A percentile compares a stretch with the other conserved stretches of the same genome.
Conservation (phyloP, 345 rosid species). For the Murraya paniculata region DNA sequence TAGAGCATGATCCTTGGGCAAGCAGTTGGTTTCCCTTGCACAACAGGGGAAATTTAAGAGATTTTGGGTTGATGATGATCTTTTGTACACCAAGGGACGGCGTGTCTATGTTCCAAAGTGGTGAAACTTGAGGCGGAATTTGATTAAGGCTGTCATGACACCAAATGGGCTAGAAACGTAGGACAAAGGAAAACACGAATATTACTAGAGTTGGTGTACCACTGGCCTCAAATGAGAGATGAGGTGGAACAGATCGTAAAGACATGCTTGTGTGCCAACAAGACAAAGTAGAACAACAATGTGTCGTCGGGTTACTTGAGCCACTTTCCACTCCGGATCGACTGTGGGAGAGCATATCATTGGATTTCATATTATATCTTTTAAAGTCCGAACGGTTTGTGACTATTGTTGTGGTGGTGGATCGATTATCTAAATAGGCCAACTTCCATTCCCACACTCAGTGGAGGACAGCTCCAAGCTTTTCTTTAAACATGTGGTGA, state of each 20-base stretch:
- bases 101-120: fast-evolving
- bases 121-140: background rate
- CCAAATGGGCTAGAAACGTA: background rate
- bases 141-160: background rate
- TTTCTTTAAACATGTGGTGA: constrained; percentile 7
- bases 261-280: background rate
- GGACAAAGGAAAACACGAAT: too few species aligned
- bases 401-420: background rate
- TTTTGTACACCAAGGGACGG: background rate
- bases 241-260: background rate
- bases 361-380: background rate
- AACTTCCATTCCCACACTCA: background rate
- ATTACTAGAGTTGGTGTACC: fast-evolving
- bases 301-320: fast-evolving
- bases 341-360: background rate
- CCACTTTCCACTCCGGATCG: fast-evolving
- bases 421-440: background rate
- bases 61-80: background rate
- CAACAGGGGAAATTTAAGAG: fast-evolving
- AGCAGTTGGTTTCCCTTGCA: fast-evolving
- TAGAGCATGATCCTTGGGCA: background rate
- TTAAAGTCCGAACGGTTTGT: background rate
- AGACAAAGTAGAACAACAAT: background rate
- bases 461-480: background rate
- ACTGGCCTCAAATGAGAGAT: background rate